Evolutionary conservation across 2,329 filamentous ascomycete species (phyloP).

Genomic region (Colletotrichum truncatum): DNA sequence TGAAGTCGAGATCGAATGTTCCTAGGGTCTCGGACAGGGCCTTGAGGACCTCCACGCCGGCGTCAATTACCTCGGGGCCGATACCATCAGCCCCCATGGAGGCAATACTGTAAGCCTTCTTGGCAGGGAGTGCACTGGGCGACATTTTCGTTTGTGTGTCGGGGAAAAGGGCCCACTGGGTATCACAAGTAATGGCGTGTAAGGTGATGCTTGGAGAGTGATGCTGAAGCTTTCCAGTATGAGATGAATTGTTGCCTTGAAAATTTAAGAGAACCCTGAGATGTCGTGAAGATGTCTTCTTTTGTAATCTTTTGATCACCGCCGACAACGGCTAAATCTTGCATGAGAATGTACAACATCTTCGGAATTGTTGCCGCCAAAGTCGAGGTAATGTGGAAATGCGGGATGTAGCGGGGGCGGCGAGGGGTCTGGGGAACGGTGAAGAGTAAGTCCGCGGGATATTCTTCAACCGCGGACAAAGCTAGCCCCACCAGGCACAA

Average conservation of each 20-base stretch:
- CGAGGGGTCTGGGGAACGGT: constrained; percentile 21
- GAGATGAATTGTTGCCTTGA: no score
- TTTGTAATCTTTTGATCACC: constrained; percentile 9
- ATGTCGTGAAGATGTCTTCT: constrained; percentile 10
- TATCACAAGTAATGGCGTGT: background rate
- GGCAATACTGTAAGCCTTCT: constrained; percentile 59
- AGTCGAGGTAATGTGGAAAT: constrained; percentile 4
- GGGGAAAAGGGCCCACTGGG: no score
- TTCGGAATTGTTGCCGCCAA: constrained; percentile 3
- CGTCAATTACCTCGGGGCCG: constrained; percentile 69
- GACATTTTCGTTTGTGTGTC: constrained; percentile 17
- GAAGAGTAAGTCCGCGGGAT: background rate
- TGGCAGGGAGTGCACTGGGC: constrained; percentile 23
- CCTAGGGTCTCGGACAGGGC: constrained; percentile 59
- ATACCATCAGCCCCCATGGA: constrained; percentile 73
- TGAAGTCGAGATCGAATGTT: constrained; percentile 70
- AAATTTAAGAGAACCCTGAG: no score
- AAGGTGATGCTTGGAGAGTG: background rate
- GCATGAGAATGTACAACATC: background rate
- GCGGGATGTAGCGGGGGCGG: constrained; percentile 9
- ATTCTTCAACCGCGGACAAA: constrained; percentile 4
- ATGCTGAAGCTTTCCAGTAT: no score
- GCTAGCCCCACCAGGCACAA: background rate
- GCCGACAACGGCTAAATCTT: constrained; percentile 22
- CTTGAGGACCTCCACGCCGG: constrained; percentile 68